Conservation (phyloP, 768 basidiomycete genomes). For the Stropharia rugosoannulata region DNA sequence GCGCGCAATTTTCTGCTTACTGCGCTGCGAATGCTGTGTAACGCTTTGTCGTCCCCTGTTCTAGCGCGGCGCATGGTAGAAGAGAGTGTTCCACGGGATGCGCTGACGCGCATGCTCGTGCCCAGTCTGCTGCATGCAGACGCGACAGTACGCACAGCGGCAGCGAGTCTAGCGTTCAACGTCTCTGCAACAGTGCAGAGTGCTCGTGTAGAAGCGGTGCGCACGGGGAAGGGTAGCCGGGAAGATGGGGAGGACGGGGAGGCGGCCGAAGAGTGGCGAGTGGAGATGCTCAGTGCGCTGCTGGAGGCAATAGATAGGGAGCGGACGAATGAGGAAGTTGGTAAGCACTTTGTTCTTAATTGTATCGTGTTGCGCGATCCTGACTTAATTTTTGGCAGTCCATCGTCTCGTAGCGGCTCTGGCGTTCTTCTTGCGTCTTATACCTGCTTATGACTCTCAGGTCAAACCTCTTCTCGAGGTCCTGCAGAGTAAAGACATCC, state of each 20-base stretch:
- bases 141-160: slow-evolving; percentile 66
- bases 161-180: slow-evolving; percentile 83
- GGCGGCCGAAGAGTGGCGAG: slow-evolving; percentile 80
- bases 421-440: slow-evolving; percentile 72
- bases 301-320: slow-evolving; percentile 77
- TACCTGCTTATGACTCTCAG: slow-evolving; percentile 62
- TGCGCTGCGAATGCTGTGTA: slow-evolving; percentile 65
- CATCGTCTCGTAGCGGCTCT: slow-evolving; percentile 82
- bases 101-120: slow-evolving; percentile 57
- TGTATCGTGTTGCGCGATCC: not conserved
- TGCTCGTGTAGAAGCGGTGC: slow-evolving; percentile 44
- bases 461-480: slow-evolving; percentile 65
- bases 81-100: slow-evolving; percentile 22
- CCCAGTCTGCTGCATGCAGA: slow-evolving; percentile 70
- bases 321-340: slow-evolving; percentile 73
- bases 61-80: slow-evolving; percentile 40
- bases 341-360: slow-evolving; percentile 40
- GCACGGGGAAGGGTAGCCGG: slow-evolving; percentile 24
- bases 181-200: slow-evolving; percentile 66
- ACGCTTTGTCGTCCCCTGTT: slow-evolving; percentile 55
- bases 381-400: slow-evolving; percentile 39
- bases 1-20: slow-evolving; percentile 64
- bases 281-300: slow-evolving; percentile 82
- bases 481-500: slow-evolving; percentile 54
- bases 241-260: slow-evolving; percentile 36